These are phyloP conservation scores for Amanita jacksonii DNA, from an alignment of 768 basidiomycete species.

Conservation along the genomic window DNA sequence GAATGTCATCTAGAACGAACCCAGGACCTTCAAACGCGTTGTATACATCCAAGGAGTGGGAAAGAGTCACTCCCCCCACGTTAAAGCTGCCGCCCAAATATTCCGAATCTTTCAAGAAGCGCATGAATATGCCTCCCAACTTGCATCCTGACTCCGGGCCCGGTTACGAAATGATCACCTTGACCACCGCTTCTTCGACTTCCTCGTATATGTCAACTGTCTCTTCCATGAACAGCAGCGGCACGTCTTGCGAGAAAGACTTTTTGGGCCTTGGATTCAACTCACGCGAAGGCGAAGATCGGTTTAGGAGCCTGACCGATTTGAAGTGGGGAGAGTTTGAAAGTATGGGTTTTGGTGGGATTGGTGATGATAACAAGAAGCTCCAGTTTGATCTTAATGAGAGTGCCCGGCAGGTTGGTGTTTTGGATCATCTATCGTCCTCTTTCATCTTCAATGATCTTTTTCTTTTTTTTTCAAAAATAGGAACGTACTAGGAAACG, in stretches of 20 bases:
- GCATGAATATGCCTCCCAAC: conserved; percentile 56
- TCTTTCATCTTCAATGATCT: not conserved
- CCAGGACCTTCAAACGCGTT: conserved; percentile 30
- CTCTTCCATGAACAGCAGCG: conserved; percentile 19
- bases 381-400: conserved; percentile 92
- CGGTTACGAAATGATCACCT: conserved; percentile 17
- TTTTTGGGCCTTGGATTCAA: conserved; percentile 25
- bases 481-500: conserved; percentile 68
- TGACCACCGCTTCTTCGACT: conserved; percentile 28
- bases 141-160: conserved; percentile 46
- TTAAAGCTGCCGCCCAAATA: conserved; percentile 58
- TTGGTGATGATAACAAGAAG: conserved; percentile 49
- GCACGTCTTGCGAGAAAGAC: conserved; percentile 21
- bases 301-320: conserved; percentile 76
- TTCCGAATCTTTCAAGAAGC: conserved; percentile 66
- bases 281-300: conserved; percentile 44
- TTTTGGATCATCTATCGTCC: too few relatives aligned
- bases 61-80: conserved; percentile 53
- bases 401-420: conserved; percentile 52
- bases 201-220: conserved; percentile 32
- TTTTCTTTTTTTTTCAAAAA: conserved; percentile 4
- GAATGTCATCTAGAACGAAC: not conserved
- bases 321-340: conserved; percentile 92
- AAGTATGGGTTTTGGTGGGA: conserved; percentile 62
- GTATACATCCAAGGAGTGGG: conserved; percentile 65